Conservation (phyloP, 2,329 filamentous ascomycete species). For the Aureobasidium sp. region DNA sequence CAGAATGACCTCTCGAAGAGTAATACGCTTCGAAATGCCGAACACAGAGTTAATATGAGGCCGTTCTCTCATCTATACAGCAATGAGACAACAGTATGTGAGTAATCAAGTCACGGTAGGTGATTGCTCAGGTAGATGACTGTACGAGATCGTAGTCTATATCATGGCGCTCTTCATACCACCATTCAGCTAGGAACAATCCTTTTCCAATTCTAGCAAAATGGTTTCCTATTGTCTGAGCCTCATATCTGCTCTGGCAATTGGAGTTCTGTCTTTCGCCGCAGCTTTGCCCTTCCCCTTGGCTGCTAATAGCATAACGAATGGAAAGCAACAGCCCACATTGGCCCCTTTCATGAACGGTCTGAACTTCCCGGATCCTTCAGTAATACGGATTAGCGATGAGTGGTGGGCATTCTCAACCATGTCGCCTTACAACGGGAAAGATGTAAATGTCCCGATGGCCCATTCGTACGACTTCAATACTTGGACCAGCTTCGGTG, state of each 20-base stretch:
- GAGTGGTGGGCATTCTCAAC: constrained; percentile 43
- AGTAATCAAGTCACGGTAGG: background rate
- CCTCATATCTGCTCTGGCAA: background rate
- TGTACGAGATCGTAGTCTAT: background rate
- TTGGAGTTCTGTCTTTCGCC: background rate
- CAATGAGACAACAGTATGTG: background rate
- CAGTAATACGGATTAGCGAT: constrained; percentile 34
- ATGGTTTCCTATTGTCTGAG: background rate
- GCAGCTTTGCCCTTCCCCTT: background rate
- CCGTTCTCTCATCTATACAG: background rate
- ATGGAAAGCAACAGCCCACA: background rate
- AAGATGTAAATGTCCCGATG: constrained; percentile 36
- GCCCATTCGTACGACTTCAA: constrained; percentile 38
- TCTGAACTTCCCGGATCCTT: constrained; percentile 34
- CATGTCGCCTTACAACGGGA: constrained; percentile 25
- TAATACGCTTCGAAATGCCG: background rate
- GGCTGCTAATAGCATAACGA: background rate
- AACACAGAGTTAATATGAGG: background rate
- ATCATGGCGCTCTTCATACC: background rate
- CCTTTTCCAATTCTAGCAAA: background rate
- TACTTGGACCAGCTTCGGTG: constrained; percentile 30
- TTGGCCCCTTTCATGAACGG: constrained; percentile 18
- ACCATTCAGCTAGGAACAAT: no score
- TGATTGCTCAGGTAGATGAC: background rate
- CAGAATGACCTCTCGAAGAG: background rate